A percentile compares a stretch with the other conserved stretches of the same genome.
Conservation (phyloP, 1,284 basidiomycete genomes). For the Cronartium ribicola region DNA sequence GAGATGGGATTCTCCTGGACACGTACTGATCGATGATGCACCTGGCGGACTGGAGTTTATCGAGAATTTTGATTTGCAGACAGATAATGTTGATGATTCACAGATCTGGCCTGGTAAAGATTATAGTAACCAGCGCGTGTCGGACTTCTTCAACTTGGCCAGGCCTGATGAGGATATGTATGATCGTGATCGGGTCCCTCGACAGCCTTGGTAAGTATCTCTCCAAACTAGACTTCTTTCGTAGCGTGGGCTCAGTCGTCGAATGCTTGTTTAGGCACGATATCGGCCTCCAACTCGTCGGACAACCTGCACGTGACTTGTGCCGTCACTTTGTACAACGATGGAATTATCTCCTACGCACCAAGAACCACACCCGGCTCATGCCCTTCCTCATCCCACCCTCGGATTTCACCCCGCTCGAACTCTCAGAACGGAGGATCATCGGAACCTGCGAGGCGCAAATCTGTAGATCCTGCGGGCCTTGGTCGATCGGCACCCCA, state of each 20-base stretch:
- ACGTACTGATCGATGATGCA: slow-evolving; percentile 80
- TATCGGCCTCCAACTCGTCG: slow-evolving; percentile 88
- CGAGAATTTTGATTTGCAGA: slow-evolving; percentile 54
- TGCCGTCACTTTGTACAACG: slow-evolving; percentile 92
- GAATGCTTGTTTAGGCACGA: slow-evolving; percentile 68
- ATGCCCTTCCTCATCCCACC: slow-evolving; percentile 96
- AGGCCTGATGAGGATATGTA: slow-evolving; percentile 95
- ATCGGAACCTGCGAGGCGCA: slow-evolving; percentile 96
- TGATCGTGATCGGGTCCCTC: slow-evolving; percentile 76
- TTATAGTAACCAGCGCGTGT: slow-evolving; percentile 83
- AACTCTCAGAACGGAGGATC: slow-evolving; percentile 74
- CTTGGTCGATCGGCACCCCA: slow-evolving; percentile 91
- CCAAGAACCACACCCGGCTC: slow-evolving; percentile 82
- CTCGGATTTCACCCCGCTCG: slow-evolving; percentile 79
- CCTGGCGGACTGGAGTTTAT: slow-evolving; percentile 43
- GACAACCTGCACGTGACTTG: slow-evolving; percentile 90
- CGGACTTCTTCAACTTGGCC: slow-evolving; percentile 79
- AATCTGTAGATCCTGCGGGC: slow-evolving; percentile 89
- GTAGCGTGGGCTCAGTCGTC: background rate
- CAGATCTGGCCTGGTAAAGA: slow-evolving; percentile 91
- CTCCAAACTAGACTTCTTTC: background rate
- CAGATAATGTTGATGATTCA: slow-evolving; percentile 58
- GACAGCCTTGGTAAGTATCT: slow-evolving; percentile 83
- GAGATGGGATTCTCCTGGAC: slow-evolving; percentile 78
- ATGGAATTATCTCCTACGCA: slow-evolving; percentile 85